phyloP scores from a whole-genome alignment of 2,329 filamentous ascomycete species.

The Colletotrichum plurivorum region DNA sequence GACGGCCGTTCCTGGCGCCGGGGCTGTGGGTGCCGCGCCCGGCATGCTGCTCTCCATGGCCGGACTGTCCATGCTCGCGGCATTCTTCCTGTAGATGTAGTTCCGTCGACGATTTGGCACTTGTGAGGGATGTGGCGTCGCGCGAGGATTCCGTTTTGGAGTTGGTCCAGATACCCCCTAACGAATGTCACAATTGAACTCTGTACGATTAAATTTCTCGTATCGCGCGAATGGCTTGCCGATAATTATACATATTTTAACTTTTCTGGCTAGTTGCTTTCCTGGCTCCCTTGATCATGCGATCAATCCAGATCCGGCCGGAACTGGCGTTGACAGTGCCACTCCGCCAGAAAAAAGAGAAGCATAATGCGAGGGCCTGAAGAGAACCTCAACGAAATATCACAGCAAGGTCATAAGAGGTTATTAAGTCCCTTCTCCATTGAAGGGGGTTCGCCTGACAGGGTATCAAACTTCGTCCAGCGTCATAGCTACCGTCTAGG shows the following conservation, averaged over 20 bases:
- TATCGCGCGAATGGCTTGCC: too few relatives aligned
- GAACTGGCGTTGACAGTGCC: too few relatives aligned
- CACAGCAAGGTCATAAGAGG: neutral
- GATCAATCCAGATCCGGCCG: too few relatives aligned
- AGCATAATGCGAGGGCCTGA: neutral
- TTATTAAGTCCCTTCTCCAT: slow-evolving; percentile 32
- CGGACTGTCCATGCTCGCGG: slow-evolving; percentile 16
- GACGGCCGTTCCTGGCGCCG: slow-evolving; percentile 6
- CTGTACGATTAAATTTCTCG: too few relatives aligned
- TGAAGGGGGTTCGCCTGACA: slow-evolving; percentile 26
- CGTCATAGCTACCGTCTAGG: slow-evolving; percentile 35
- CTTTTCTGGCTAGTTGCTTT: too few relatives aligned
- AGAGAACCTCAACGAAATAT: neutral
- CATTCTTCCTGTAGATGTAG: slow-evolving; percentile 26
- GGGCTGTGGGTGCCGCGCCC: neutral
- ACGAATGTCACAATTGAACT: neutral
- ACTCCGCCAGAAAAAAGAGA: too few relatives aligned
- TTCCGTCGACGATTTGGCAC: slow-evolving; percentile 29
- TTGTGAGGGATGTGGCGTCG: neutral
- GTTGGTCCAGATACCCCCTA: neutral
- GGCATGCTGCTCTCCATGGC: slow-evolving; percentile 13
- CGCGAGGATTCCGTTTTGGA: neutral
- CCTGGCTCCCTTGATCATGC: too few relatives aligned
- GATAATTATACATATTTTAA: too few relatives aligned
- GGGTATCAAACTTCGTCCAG: slow-evolving; percentile 39